Evolutionary conservation across 176 grass and related monocot genomes (phyloP).

Genomic region (Chloris gayana): DNA sequence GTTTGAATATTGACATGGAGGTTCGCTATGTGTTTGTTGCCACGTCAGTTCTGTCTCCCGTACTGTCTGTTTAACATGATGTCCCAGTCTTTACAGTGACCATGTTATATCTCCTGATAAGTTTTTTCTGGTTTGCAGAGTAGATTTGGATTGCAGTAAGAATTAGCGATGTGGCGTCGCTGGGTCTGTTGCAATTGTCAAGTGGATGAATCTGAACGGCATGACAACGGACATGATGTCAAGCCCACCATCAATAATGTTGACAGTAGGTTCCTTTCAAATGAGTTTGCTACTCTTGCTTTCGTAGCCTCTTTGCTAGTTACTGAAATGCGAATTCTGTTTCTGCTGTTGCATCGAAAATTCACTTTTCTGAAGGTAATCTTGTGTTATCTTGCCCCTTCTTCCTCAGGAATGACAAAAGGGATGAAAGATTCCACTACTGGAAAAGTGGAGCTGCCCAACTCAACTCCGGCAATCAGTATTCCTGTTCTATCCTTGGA

Average conservation of each 20-base stretch:
- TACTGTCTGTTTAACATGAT: background rate
- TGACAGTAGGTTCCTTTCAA: conserved; percentile 45
- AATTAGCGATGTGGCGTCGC: conserved; percentile 51
- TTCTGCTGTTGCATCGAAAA: conserved; percentile 12
- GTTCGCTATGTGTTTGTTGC: background rate
- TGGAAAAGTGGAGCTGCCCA: conserved; percentile 51
- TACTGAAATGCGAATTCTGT: background rate
- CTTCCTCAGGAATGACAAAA: conserved; percentile 39
- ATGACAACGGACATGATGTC: conserved; percentile 44
- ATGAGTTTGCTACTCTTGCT: conserved; percentile 3
- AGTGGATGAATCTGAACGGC: conserved; percentile 48
- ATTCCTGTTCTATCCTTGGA: conserved; percentile 73
- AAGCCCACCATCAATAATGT: conserved; percentile 46
- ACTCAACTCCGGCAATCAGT: conserved; percentile 50
- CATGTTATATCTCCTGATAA: conserved; percentile 16
- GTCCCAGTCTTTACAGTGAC: background rate
- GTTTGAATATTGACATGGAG: background rate
- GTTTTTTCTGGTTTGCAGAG: conserved; percentile 33
- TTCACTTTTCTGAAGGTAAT: conserved; percentile 4
- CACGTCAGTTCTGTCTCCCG: background rate
- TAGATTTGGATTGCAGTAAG: conserved; percentile 21
- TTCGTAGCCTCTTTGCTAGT: background rate
- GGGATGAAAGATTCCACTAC: conserved; percentile 45
- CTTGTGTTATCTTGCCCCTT: conserved; percentile 21
- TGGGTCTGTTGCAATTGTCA: conserved; percentile 77